Evolutionary conservation across 345 rosid genomes (phyloP).

Genomic region (Ceriops decandra): DNA sequence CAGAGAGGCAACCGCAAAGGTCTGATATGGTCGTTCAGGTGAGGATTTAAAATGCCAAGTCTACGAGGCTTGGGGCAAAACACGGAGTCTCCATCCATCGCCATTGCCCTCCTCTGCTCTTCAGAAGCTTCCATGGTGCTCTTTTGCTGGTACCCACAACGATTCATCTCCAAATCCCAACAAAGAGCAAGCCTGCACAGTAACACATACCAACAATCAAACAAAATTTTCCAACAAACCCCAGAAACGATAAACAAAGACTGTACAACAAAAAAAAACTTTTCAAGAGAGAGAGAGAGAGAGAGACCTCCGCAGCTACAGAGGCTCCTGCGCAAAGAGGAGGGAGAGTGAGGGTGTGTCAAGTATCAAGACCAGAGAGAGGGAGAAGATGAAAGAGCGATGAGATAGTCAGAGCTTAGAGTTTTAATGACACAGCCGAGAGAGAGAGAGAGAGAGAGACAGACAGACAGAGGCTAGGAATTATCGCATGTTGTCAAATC

Average conservation of each 20-base stretch:
- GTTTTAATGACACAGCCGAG: no score
- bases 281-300: not conserved
- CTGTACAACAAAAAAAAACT: no score
- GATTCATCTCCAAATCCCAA: constrained; percentile 17
- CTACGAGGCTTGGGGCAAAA: constrained; percentile 64
- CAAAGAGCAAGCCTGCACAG: constrained; percentile 5
- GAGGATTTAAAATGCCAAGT: constrained; percentile 33
- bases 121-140: constrained; percentile 39
- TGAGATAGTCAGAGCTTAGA: no score
- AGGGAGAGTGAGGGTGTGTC: constrained; percentile 12
- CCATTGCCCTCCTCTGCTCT: constrained; percentile 28
- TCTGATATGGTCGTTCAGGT: constrained; percentile 24
- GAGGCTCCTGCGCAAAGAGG: constrained; percentile 23
- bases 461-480: no score
- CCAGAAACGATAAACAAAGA: no score
- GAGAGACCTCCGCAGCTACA: constrained; percentile 13
- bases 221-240: no score
- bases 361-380: not conserved
- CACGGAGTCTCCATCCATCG: constrained; percentile 34
- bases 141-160: constrained; percentile 29
- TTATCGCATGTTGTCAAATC: no score
- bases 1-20: constrained; percentile 23
- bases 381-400: not conserved
- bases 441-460: no score
- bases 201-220: not conserved